Evolutionary conservation across 345 rosid species (phyloP).

Genomic region (Conringia planisiliqua): DNA sequence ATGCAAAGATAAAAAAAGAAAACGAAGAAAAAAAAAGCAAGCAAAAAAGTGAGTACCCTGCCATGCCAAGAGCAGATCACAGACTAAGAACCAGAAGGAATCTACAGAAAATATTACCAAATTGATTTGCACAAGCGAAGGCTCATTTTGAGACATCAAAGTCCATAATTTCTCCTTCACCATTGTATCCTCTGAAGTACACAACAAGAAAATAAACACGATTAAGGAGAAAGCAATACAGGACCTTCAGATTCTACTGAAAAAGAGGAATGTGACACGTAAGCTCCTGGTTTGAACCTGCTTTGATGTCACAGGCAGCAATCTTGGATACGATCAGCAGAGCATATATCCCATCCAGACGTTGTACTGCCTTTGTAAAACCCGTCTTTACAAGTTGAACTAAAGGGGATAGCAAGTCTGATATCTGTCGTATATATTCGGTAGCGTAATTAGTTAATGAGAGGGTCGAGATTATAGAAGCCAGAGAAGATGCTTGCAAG

Average conservation of each 20-base stretch:
- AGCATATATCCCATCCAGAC: conserved; percentile 94
- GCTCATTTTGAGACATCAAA: conserved; percentile 81
- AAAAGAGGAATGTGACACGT: conserved; percentile 1
- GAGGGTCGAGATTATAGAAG: neutral
- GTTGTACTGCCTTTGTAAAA: conserved; percentile 82
- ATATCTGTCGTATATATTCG: conserved; percentile 50
- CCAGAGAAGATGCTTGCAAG: conserved; percentile 4
- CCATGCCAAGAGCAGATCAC: neutral
- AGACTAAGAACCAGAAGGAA: neutral
- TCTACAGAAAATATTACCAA: conserved; percentile 44
- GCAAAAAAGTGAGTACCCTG: conserved; percentile 1
- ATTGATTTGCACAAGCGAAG: conserved; percentile 61
- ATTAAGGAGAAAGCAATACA: conserved; percentile 2
- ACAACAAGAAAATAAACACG: conserved; percentile 21
- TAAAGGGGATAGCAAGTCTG: conserved; percentile 75
- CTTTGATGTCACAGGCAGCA: conserved; percentile 83
- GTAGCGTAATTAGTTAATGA: conserved; percentile 21
- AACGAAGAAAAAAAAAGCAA: neutral
- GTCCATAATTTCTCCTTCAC: conserved; percentile 90
- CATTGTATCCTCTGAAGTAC: conserved; percentile 72
- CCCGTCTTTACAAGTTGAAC: conserved; percentile 91
- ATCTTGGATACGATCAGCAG: conserved; percentile 72
- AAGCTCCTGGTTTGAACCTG: conserved; percentile 47
- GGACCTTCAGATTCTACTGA: neutral
- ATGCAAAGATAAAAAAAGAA: conserved; percentile 12